phyloP scores from a whole-genome alignment of 164 flowering plant genomes.

The Stephania japonica region DNA sequence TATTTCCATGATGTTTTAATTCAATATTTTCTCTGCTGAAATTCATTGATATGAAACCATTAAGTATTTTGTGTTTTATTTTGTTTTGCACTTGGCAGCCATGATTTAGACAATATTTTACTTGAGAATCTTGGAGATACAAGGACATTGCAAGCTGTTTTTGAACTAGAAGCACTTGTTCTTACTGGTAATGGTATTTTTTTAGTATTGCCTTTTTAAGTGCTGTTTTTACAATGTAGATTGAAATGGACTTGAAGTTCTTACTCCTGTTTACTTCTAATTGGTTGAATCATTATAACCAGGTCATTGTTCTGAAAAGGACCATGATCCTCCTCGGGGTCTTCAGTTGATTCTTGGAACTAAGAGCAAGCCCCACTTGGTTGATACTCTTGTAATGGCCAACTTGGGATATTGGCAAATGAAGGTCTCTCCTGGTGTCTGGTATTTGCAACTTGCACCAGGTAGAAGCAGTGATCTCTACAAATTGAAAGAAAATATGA shows the following conservation, averaged over 20 bases:
- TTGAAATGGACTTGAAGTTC: not conserved
- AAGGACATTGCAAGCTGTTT: conserved; percentile 85
- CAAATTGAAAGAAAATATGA: conserved; percentile 48
- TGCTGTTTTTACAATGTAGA: not conserved
- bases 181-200: conserved; percentile 60
- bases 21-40: conserved; percentile 6
- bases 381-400: conserved; percentile 97
- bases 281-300: conserved; percentile 9
- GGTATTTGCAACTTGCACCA: conserved; percentile 96
- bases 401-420: conserved; percentile 98
- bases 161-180: conserved; percentile 93
- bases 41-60: not conserved
- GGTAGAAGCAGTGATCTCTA: conserved; percentile 95
- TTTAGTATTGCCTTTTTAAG: not conserved
- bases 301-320: conserved; percentile 98
- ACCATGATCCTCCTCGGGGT: conserved; percentile 94
- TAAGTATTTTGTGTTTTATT: conserved; percentile 8
- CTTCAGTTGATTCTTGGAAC: conserved; percentile 96
- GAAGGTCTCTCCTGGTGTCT: conserved; percentile 95
- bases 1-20: not conserved
- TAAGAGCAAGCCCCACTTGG: conserved; percentile 74
- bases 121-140: conserved; percentile 91
- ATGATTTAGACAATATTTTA: conserved; percentile 95
- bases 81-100: conserved; percentile 43
- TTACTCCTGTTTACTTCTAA: conserved; percentile 2